Evolutionary conservation across 139 green algal species (phyloP), one percentile per base, ranked within the genome.

Genomic region (Chlamydomonas sp.): DNA sequence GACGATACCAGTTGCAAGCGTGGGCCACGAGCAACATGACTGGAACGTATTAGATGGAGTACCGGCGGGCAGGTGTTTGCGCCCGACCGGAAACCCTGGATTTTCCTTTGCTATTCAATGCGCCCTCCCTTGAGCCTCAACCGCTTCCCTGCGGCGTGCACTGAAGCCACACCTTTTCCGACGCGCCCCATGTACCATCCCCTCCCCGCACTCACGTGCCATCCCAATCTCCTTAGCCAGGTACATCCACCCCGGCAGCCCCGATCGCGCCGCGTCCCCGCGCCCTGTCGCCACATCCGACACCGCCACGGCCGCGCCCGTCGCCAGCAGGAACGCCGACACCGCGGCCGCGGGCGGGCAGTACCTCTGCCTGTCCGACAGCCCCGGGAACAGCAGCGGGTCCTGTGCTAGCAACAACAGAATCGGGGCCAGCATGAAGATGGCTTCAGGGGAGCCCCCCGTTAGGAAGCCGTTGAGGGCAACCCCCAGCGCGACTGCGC

Each of bases 401-500:
- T 98, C 96, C 80, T 86, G 80, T 0, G 59, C 16, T 5, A 99
- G 92, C 77, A 99, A 94, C 78, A 99, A 92, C 89, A 99, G 95
- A 63, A 97, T 78, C 3, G 96, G 96, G 18, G 93, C 92, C 20
- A 98, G 85, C 84, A 97, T 91, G 80, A 98, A 90, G 77, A 97
- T 90, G 49, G 90, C 93, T 77, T 94, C 93, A 4, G 94, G 91
- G 0, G 78, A 63, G 66, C 83, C 83, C 79, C 89, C 85, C 77
- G 85, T 89, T 57, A 95, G 85, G 66, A 90, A 79, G 15, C 16
- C 18, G 89, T 96, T 98, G 79, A 99, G 93, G 5, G 85, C 79
- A 64, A 98, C 58, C n/a, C 88, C 87, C 49, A 97, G 86, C 8
- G 79, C 88, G 80, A 98, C 96, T 49, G 92, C 95, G 62, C 96